These are phyloP conservation scores for Meripilus lineatus DNA, from an alignment of 1,284 basidiomycete species.

Conservation along the genomic window DNA sequence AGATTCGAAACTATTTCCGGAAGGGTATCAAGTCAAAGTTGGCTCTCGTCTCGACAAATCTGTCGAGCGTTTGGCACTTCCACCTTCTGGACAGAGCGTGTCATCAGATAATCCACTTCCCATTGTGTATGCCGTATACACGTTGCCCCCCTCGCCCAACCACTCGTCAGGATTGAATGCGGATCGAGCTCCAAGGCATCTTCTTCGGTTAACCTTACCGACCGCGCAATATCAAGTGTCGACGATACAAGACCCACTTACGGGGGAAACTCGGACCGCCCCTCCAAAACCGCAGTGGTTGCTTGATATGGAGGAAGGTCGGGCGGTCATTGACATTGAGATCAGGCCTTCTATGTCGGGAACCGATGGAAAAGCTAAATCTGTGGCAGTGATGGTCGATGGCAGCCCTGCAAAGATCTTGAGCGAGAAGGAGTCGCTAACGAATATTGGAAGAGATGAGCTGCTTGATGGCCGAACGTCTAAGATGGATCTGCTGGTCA, in stretches of 20 bases:
- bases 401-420: conserved; percentile 51
- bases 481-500: conserved; percentile 58
- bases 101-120: conserved; percentile 35
- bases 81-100: conserved; percentile 11
- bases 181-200: conserved; percentile 61
- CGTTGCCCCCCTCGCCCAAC: conserved; percentile 73
- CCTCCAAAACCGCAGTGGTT: conserved; percentile 75
- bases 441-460: conserved; percentile 65
- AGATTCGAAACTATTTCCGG: conserved; percentile 70
- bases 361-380: conserved; percentile 13
- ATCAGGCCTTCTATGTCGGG: conserved; percentile 39
- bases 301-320: conserved; percentile 61
- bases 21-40: conserved; percentile 60
- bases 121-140: conserved; percentile 51
- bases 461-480: conserved; percentile 61
- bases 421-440: conserved; percentile 72
- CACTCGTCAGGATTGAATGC: conserved; percentile 68
- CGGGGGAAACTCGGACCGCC: conserved; percentile 60
- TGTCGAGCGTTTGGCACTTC: conserved; percentile 22
- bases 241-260: conserved; percentile 76
- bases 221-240: conserved; percentile 75
- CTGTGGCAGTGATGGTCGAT: conserved; percentile 41
- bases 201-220: conserved; percentile 75
- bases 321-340: conserved; percentile 54
- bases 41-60: conserved; percentile 39